Evolutionary conservation across 1,284 basidiomycete genomes (phyloP).

Genomic region (Phlebopus sp.): DNA sequence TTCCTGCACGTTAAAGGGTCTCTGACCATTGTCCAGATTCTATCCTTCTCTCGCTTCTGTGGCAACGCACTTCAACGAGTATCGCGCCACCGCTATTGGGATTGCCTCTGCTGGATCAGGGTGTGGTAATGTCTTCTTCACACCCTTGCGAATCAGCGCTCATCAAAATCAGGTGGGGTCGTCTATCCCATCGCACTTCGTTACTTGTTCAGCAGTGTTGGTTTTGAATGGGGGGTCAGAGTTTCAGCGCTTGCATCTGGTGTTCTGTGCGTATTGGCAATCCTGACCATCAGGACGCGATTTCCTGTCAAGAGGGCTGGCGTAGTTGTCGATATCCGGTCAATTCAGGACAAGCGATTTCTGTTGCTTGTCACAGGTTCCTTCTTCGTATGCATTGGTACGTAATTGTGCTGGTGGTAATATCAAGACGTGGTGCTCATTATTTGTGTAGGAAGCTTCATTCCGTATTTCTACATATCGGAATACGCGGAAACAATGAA

Average conservation of each 20-base stretch:
- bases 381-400: conserved; percentile 48
- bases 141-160: conserved; percentile 19
- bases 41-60: conserved; percentile 55
- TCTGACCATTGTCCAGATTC: conserved; percentile 42
- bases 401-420: conserved; percentile 5
- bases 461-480: conserved; percentile 63
- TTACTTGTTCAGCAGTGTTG: conserved; percentile 49
- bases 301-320: conserved; percentile 11
- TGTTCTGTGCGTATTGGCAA: conserved; percentile 39
- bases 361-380: conserved; percentile 46
- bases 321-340: conserved; percentile 30
- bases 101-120: conserved; percentile 54
- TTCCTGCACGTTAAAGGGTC: conserved; percentile 4
- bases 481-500: conserved; percentile 45
- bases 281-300: conserved; percentile 38
- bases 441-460: conserved; percentile 58
- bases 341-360: conserved; percentile 44
- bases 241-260: conserved; percentile 43
- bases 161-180: conserved; percentile 49
- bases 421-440: conserved; percentile 41
- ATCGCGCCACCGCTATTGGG: conserved; percentile 59
- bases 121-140: conserved; percentile 38
- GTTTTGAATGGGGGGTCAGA: conserved; percentile 63
- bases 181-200: conserved; percentile 66
- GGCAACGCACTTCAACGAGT: conserved; percentile 51